Conservation (phyloP, 202 grass and related monocot species). For the Zizania palustris region DNA sequence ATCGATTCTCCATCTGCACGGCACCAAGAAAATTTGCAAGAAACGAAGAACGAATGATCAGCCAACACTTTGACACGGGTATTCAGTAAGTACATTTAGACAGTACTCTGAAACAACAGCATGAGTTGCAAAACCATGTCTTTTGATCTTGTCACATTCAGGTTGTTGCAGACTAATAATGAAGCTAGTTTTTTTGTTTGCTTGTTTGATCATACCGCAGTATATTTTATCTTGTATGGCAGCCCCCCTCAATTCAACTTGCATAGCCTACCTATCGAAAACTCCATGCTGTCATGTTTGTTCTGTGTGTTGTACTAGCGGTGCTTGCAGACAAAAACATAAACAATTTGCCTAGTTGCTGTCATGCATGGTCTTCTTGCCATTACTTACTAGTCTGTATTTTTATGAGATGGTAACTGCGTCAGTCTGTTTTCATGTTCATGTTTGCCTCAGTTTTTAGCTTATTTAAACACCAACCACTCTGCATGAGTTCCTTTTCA, state of each 20-base stretch:
- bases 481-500: slow-evolving; percentile 8
- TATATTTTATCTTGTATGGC: neutral
- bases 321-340: slow-evolving; percentile 26
- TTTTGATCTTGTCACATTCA: slow-evolving; percentile 26
- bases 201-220: neutral
- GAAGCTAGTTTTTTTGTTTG: slow-evolving; percentile 3
- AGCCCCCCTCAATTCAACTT: slow-evolving; percentile 32
- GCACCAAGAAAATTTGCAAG: neutral
- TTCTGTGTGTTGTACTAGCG: slow-evolving; percentile 8
- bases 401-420: neutral
- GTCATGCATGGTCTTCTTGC: slow-evolving; percentile 9
- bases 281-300: slow-evolving; percentile 45
- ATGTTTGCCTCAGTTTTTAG: neutral
- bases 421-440: slow-evolving; percentile 8
- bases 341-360: slow-evolving; percentile 23
- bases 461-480: neutral
- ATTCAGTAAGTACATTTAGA: neutral
- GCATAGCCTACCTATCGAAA: slow-evolving; percentile 33
- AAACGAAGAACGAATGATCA: neutral
- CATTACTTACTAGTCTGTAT: slow-evolving; percentile 9
- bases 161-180: slow-evolving; percentile 12
- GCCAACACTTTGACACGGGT: neutral
- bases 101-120: neutral
- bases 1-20: slow-evolving; percentile 69
- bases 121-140: neutral